These are phyloP conservation scores for Fusarium setosum DNA, from an alignment of 2,329 filamentous ascomycete genomes.

Conservation along the genomic window DNA sequence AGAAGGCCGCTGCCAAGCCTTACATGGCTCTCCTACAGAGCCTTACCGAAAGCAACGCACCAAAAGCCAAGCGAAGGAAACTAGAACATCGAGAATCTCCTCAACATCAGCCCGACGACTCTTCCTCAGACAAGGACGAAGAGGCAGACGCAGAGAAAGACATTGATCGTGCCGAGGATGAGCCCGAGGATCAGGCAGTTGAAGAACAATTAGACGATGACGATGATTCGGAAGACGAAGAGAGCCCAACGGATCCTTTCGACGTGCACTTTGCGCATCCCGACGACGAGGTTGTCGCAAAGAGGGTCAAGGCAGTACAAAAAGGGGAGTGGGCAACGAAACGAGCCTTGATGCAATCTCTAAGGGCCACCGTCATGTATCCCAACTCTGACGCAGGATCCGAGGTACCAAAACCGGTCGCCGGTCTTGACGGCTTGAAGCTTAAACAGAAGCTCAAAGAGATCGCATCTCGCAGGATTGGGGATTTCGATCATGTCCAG, in stretches of 20 bases:
- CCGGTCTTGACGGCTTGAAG: slow-evolving; percentile 60
- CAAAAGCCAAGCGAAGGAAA: slow-evolving; percentile 68
- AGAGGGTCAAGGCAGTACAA: slow-evolving; percentile 63
- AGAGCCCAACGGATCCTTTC: slow-evolving; percentile 76
- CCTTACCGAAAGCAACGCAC: slow-evolving; percentile 58
- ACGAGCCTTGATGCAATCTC: slow-evolving; percentile 58
- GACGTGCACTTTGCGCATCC: slow-evolving; percentile 81
- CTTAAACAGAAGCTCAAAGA: slow-evolving; percentile 78
- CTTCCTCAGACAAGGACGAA: slow-evolving; percentile 40
- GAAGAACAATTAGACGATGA: slow-evolving; percentile 46
- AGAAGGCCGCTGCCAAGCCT: slow-evolving; percentile 58
- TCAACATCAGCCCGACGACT: slow-evolving; percentile 34
- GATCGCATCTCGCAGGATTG: slow-evolving; percentile 62
- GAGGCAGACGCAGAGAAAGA: slow-evolving; percentile 59
- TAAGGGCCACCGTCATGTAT: slow-evolving; percentile 59
- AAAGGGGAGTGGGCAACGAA: slow-evolving; percentile 63
- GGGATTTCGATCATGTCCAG: slow-evolving; percentile 70
- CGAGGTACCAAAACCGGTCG: slow-evolving; percentile 47
- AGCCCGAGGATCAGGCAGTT: slow-evolving; percentile 38
- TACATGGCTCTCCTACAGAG: slow-evolving; percentile 71
- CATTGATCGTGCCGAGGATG: slow-evolving; percentile 46
- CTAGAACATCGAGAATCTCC: slow-evolving; percentile 53
- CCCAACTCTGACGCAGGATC: slow-evolving; percentile 54
- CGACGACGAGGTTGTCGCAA: slow-evolving; percentile 69
- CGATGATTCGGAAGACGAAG: slow-evolving; percentile 60